Percentiles rank a stretch among this genome's conserved stretches.
These are phyloP conservation scores for Acrodontium crateriforme DNA, from an alignment of 2,329 filamentous ascomycete genomes.

Conservation along the genomic window DNA sequence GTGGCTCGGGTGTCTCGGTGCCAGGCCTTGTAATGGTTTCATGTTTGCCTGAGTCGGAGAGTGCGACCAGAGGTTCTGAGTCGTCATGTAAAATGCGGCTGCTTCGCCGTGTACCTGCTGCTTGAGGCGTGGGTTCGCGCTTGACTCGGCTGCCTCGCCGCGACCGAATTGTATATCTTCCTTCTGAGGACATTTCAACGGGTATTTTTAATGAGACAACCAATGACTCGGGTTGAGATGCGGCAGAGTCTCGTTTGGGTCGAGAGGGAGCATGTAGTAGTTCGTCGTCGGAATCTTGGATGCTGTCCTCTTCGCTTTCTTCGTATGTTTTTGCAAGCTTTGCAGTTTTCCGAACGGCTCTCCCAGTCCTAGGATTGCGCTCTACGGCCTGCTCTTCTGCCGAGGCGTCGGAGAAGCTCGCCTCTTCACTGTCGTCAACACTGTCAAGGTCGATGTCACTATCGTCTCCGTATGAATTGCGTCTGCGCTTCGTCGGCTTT, in stretches of 20 bases:
- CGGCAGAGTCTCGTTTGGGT: too few relatives aligned
- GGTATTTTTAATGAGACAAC: constrained; percentile 30
- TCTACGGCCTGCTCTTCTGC: constrained; percentile 36
- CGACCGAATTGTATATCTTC: constrained; percentile 17
- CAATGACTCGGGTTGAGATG: too few relatives aligned
- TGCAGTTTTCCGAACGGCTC: constrained; percentile 41
- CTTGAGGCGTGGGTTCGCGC: constrained; percentile 22
- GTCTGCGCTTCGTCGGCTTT: constrained; percentile 21
- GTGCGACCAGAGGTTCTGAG: constrained; percentile 40
- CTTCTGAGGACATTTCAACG: constrained; percentile 10
- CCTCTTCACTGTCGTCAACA: constrained; percentile 27
- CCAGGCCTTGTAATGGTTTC: constrained; percentile 39
- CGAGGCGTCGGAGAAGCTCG: constrained; percentile 27
- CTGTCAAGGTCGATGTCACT: constrained; percentile 31
- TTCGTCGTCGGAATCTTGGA: too few relatives aligned
- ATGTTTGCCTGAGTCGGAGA: constrained; percentile 47
- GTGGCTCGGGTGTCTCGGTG: constrained; percentile 36
- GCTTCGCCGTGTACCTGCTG: constrained; percentile 33
- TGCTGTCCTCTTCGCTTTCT: constrained; percentile 37
- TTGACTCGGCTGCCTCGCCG: constrained; percentile 26
- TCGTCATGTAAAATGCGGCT: constrained; percentile 46
- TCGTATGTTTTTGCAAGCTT: constrained; percentile 43
- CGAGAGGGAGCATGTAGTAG: constrained; percentile 2
- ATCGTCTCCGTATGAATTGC: constrained; percentile 27
- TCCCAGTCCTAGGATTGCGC: constrained; percentile 41